Percentiles rank a stretch among this genome's conserved stretches.
Conservation (phyloP, 2,329 filamentous ascomycete genomes). For the Biscogniauxia sp. region DNA sequence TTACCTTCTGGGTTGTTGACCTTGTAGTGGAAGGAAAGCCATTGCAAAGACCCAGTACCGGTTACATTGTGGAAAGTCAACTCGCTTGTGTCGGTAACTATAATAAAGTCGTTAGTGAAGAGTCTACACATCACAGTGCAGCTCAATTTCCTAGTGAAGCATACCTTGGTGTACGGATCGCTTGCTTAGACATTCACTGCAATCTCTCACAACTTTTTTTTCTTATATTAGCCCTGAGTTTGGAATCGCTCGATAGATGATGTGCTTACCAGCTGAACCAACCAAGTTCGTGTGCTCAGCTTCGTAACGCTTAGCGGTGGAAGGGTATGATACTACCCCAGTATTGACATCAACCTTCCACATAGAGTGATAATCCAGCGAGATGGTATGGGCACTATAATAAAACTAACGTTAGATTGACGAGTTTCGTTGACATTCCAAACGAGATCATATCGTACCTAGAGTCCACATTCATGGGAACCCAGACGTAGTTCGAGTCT, state of each 20-base stretch:
- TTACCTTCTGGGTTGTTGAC: slow-evolving; percentile 30
- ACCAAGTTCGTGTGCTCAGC: slow-evolving; percentile 29
- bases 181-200: slow-evolving; percentile 17
- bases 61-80: slow-evolving; percentile 37
- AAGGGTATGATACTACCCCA: slow-evolving; percentile 34
- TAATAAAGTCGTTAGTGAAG: slow-evolving; percentile 3
- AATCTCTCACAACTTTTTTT: slow-evolving; percentile 14
- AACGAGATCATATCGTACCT: slow-evolving; percentile 19
- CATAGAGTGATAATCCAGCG: slow-evolving; percentile 38
- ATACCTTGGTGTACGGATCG: slow-evolving; percentile 19
- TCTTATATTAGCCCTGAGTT: slow-evolving; percentile 6
- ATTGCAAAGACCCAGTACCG: slow-evolving; percentile 35
- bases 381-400: slow-evolving; percentile 29
- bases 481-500: slow-evolving; percentile 38
- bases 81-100: slow-evolving; percentile 25
- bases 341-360: slow-evolving; percentile 40
- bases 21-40: slow-evolving; percentile 38
- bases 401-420: slow-evolving; percentile 1
- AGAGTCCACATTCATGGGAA: slow-evolving; percentile 36
- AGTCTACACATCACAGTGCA: neutral
- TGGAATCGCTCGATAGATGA: neutral
- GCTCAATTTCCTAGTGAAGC: neutral
- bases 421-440: neutral
- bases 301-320: slow-evolving; percentile 35
- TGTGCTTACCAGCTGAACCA: slow-evolving; percentile 27